Conservation (phyloP, 2,329 filamentous ascomycete species). For the Talaromyces rugulosus region DNA sequence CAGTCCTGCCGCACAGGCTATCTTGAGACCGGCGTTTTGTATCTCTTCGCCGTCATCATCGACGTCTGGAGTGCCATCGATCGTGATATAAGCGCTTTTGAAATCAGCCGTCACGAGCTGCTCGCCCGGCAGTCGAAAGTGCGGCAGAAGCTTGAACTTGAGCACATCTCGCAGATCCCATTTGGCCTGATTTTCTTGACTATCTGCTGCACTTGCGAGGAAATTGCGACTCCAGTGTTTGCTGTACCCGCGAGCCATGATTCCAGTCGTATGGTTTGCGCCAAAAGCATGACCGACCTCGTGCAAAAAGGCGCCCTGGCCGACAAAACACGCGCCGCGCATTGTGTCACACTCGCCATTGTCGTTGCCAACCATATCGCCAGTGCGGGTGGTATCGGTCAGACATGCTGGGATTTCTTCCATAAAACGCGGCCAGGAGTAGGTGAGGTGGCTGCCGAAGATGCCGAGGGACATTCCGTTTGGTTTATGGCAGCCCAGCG, state of each 20-base stretch:
- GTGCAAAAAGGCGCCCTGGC: slow-evolving; percentile 34
- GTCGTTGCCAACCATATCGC: slow-evolving; percentile 39
- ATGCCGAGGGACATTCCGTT: slow-evolving; percentile 18
- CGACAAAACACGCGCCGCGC: slow-evolving; percentile 44
- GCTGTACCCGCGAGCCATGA: slow-evolving; percentile 38
- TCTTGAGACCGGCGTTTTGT: not conserved
- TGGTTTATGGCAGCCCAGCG: slow-evolving; percentile 18
- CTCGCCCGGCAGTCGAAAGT: slow-evolving; percentile 24
- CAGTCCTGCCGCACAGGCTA: not conserved
- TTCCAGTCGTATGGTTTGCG: slow-evolving; percentile 26
- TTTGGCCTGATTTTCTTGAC: slow-evolving; percentile 21
- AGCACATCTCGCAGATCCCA: slow-evolving; percentile 30
- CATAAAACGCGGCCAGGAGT: slow-evolving; percentile 21
- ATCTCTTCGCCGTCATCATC: not conserved
- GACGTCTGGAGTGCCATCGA: not conserved
- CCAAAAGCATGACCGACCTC: slow-evolving; percentile 37
- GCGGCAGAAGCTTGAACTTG: slow-evolving; percentile 17
- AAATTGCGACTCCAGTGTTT: slow-evolving; percentile 44
- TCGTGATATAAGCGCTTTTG: not conserved
- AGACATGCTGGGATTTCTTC: slow-evolving; percentile 20
- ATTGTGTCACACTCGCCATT: slow-evolving; percentile 41
- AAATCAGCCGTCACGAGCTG: slow-evolving; percentile 15
- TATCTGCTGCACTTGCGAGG: slow-evolving; percentile 23
- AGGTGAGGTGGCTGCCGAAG: slow-evolving; percentile 21
- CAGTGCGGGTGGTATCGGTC: slow-evolving; percentile 33